Evolutionary conservation across 306 rosid genomes (phyloP).

Genomic region (Vigna angularis): DNA sequence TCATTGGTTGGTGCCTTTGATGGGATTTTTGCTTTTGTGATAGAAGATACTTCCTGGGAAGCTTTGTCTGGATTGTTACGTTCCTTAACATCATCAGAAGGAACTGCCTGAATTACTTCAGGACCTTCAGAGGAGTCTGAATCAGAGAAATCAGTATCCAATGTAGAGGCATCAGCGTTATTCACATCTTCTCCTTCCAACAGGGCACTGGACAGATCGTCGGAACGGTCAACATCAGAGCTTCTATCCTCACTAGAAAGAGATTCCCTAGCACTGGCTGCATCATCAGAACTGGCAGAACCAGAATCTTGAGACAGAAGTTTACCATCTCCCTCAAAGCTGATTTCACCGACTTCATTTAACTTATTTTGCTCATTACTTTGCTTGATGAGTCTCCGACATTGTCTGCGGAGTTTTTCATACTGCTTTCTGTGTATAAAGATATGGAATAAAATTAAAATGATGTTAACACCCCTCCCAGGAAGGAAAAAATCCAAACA

Average conservation of each 20-base stretch:
- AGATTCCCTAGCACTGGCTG: constrained; percentile 84
- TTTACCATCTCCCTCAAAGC: constrained; percentile 60
- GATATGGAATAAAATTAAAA: constrained; percentile 31
- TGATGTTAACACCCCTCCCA: constrained; percentile 18
- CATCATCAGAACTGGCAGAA: constrained; percentile 97
- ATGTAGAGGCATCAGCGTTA: constrained; percentile 63
- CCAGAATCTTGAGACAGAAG: constrained; percentile 58
- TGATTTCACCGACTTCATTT: constrained; percentile 62
- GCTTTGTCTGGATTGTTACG: constrained; percentile 53
- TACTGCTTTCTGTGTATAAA: constrained; percentile 79
- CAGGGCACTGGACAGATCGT: constrained; percentile 64
- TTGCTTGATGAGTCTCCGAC: constrained; percentile 65
- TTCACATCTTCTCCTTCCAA: constrained; percentile 70
- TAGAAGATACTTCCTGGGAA: constrained; percentile 68
- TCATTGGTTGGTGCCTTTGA: constrained; percentile 62
- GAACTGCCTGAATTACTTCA: constrained; percentile 74
- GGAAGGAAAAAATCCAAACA: constrained; percentile 10
- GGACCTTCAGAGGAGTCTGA: constrained; percentile 86
- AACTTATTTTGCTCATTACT: constrained; percentile 59
- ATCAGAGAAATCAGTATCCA: constrained; percentile 79
- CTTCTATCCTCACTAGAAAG: constrained; percentile 88
- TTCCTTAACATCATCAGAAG: constrained; percentile 61
- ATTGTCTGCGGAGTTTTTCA: constrained; percentile 80
- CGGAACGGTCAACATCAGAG: constrained; percentile 65
- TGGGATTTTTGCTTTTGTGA: constrained; percentile 49